A percentile compares a stretch with the other conserved stretches of the same genome.
phyloP scores from a whole-genome alignment of 1,139 yeast genomes.

The Komagataea norvegica region DNA sequence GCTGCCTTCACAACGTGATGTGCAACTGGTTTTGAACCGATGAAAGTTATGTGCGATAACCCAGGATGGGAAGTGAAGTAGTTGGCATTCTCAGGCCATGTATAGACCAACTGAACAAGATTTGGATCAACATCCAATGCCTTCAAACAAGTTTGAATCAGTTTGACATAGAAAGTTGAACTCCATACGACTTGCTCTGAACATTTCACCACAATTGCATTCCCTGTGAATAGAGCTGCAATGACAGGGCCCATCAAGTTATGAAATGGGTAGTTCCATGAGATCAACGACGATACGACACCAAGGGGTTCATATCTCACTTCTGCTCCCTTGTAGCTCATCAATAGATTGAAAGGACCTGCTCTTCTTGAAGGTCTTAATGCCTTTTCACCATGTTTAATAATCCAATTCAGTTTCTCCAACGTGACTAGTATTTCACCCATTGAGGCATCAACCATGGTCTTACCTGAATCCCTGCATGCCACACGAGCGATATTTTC shows the following conservation, averaged over 20 bases:
- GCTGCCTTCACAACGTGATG: conserved; percentile 82
- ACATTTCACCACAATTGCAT: conserved; percentile 86
- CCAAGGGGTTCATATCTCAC: conserved; percentile 89
- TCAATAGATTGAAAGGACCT: conserved; percentile 78
- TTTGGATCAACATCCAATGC: conserved; percentile 74
- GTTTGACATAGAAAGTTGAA: conserved; percentile 65
- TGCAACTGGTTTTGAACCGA: conserved; percentile 93
- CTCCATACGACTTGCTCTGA: conserved; percentile 97
- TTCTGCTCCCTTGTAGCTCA: conserved; percentile 85
- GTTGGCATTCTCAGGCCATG: conserved; percentile 84
- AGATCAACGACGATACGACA: conserved; percentile 84
- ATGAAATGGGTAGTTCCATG: conserved; percentile 97
- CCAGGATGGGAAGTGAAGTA: conserved; percentile 80
- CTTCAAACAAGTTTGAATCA: conserved; percentile 67
- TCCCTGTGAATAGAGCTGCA: conserved; percentile 85
- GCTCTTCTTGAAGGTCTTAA: conserved; percentile 72
- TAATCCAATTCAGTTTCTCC: conserved; percentile 87
- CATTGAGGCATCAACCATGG: conserved; percentile 92
- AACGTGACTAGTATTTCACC: conserved; percentile 93
- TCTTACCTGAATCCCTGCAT: conserved; percentile 94
- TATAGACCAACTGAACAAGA: conserved; percentile 74
- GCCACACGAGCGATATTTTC: conserved; percentile 86
- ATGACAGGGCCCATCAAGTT: conserved; percentile 88
- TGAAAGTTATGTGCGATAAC: conserved; percentile 82
- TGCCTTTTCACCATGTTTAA: conserved; percentile 72